Evolutionary conservation across 768 basidiomycete species (phyloP).

Genomic region (Boletus subcaerulescens): DNA sequence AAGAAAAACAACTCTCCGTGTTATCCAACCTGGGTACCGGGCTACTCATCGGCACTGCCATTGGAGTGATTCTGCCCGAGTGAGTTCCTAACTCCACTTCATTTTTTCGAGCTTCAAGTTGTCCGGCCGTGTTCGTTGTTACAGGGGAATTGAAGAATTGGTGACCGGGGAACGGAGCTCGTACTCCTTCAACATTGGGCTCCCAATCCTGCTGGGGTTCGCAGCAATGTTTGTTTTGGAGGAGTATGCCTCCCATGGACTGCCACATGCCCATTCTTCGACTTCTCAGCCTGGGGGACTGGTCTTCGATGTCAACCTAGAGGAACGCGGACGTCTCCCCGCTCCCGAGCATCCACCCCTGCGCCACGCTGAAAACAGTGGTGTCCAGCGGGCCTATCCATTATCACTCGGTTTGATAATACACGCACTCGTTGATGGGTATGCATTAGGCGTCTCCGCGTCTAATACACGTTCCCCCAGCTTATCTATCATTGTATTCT

Average conservation of each 20-base stretch:
- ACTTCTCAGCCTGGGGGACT: conserved; percentile 15
- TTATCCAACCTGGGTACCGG: conserved; percentile 72
- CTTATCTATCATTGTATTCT: conserved; percentile 81
- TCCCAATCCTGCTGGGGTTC: conserved; percentile 63
- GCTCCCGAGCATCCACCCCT: conserved; percentile 13
- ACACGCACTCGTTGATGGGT: conserved; percentile 89
- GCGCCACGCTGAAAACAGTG: conserved; percentile 14
- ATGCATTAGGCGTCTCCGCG: conserved; percentile 82
- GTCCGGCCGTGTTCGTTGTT: not conserved
- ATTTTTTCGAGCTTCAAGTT: not conserved
- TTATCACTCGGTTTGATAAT: conserved; percentile 84
- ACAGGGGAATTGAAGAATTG: conserved; percentile 71
- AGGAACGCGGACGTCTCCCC: conserved; percentile 47
- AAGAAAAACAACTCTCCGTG: conserved; percentile 43
- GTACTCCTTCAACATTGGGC: conserved; percentile 54
- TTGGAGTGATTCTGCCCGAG: conserved; percentile 94
- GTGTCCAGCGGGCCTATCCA: conserved; percentile 51
- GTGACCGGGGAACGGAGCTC: conserved; percentile 36
- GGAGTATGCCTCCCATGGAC: conserved; percentile 54
- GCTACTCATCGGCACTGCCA: conserved; percentile 81
- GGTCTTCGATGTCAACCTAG: conserved; percentile 61
- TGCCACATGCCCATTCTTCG: conserved; percentile 25
- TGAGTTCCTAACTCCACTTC: conserved; percentile 40
- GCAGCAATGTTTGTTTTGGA: conserved; percentile 60
- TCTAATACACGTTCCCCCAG: conserved; percentile 41